Percentiles rank a stretch among this genome's conserved stretches.
These are phyloP conservation scores for Themeda triandra DNA, from an alignment of 176 grass and related monocot species.

Conservation along the genomic window DNA sequence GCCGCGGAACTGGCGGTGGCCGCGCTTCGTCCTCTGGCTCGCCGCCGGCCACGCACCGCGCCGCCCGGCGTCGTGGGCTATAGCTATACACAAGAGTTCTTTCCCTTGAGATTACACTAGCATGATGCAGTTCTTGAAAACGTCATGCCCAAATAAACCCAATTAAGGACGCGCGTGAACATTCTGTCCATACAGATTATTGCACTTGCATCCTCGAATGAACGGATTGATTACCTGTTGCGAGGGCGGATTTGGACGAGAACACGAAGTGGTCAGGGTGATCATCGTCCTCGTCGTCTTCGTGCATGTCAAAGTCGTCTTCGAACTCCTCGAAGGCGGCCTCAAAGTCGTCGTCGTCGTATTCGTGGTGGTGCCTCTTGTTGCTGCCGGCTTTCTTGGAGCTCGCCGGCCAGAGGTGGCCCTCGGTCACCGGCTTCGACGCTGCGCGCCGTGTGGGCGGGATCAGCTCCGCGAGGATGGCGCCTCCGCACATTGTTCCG, in stretches of 20 bases:
- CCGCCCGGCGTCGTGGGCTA: conserved; percentile 2
- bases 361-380: not conserved
- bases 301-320: conserved; percentile 38
- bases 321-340: conserved; percentile 60
- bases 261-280: conserved; percentile 42
- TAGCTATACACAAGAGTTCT: conserved; percentile 10
- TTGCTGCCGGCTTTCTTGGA: conserved; percentile 11
- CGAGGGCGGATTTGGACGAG: not conserved
- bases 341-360: conserved; percentile 51
- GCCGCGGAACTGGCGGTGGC: conserved; percentile 37
- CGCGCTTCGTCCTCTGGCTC: conserved; percentile 32
- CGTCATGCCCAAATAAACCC: not conserved
- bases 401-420: conserved; percentile 21
- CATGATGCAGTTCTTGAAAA: not conserved
- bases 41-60: not conserved
- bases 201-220: not conserved
- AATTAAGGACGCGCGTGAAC: not conserved
- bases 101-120: conserved; percentile 20
- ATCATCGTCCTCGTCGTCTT: no score
- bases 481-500: conserved; percentile 66
- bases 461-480: conserved; percentile 65
- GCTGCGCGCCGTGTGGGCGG: conserved; percentile 22
- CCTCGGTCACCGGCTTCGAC: conserved; percentile 19
- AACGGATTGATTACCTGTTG: conserved; percentile 28
- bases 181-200: not conserved